Percentiles rank a stretch among this genome's conserved stretches.
phyloP scores from a whole-genome alignment of 306 rosid species.

The Cyclanthera cordifolia region DNA sequence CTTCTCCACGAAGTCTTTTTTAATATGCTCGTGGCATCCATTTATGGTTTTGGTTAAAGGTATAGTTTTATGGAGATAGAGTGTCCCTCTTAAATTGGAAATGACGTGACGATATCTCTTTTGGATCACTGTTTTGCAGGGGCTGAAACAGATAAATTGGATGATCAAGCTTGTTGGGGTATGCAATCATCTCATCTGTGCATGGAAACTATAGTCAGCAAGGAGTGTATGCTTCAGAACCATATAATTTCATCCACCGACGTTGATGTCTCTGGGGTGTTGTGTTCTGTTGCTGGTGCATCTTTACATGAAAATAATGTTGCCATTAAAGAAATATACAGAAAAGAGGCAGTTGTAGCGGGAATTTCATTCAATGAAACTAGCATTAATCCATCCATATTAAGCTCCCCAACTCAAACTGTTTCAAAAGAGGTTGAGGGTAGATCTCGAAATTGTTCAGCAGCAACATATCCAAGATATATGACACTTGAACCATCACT shows the following conservation, averaged over 20 bases:
- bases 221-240: slow-evolving; percentile 29
- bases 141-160: slow-evolving; percentile 22
- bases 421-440: slow-evolving; percentile 30
- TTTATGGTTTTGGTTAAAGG: background rate
- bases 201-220: slow-evolving; percentile 33
- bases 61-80: background rate
- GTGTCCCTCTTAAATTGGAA: background rate
- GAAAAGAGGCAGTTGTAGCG: slow-evolving; percentile 22
- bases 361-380: slow-evolving; percentile 32
- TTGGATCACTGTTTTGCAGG: slow-evolving; percentile 27
- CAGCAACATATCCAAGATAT: slow-evolving; percentile 44
- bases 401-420: slow-evolving; percentile 27
- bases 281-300: slow-evolving; percentile 21
- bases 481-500: slow-evolving; percentile 83
- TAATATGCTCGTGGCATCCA: background rate
- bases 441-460: slow-evolving; percentile 29
- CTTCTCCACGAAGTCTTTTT: background rate
- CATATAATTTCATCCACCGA: slow-evolving; percentile 31
- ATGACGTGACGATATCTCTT: too few relatives aligned
- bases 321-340: slow-evolving; percentile 29
- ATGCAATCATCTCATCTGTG: slow-evolving; percentile 28
- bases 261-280: slow-evolving; percentile 32
- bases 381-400: slow-evolving; percentile 26
- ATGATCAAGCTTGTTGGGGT: slow-evolving; percentile 34
- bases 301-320: slow-evolving; percentile 28